phyloP scores from a whole-genome alignment of 371 early-diverging fungal species.

The Haplosporangium sp. region DNA sequence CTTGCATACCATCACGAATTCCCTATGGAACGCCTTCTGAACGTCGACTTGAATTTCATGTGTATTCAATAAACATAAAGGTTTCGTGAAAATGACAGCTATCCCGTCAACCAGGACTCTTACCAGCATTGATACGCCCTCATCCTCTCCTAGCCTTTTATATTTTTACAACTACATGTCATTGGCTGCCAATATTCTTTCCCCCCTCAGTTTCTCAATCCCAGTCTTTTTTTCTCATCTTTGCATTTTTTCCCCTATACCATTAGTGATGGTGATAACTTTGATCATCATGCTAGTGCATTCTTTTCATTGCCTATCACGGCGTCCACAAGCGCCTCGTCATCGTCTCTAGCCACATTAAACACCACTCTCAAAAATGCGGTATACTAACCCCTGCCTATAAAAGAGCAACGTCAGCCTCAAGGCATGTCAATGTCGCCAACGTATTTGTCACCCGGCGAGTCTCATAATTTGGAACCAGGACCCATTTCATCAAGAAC shows the following conservation, averaged over 20 bases:
- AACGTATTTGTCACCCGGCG: slow-evolving; percentile 2
- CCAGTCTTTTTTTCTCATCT: not conserved
- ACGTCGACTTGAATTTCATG: not conserved
- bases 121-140: not conserved
- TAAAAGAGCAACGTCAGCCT: slow-evolving; percentile 12
- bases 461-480: slow-evolving; percentile 14
- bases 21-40: not conserved
- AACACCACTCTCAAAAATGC: slow-evolving; percentile 19
- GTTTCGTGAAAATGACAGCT: not conserved
- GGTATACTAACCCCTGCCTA: slow-evolving; percentile 35
- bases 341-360: not conserved
- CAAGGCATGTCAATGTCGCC: not conserved
- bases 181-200: not conserved
- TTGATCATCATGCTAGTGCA: too few relatives aligned
- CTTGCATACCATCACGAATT: not conserved
- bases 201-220: not conserved
- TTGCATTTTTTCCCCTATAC: too few relatives aligned
- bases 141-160: not conserved
- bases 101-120: not conserved
- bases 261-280: too few relatives aligned
- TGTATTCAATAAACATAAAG: not conserved
- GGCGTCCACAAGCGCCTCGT: not conserved
- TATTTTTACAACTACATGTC: not conserved
- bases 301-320: not conserved
- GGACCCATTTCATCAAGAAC: slow-evolving; percentile 25